Evolutionary conservation across 2,329 filamentous ascomycete species (phyloP).

Genomic region (Aspergillus piperis): DNA sequence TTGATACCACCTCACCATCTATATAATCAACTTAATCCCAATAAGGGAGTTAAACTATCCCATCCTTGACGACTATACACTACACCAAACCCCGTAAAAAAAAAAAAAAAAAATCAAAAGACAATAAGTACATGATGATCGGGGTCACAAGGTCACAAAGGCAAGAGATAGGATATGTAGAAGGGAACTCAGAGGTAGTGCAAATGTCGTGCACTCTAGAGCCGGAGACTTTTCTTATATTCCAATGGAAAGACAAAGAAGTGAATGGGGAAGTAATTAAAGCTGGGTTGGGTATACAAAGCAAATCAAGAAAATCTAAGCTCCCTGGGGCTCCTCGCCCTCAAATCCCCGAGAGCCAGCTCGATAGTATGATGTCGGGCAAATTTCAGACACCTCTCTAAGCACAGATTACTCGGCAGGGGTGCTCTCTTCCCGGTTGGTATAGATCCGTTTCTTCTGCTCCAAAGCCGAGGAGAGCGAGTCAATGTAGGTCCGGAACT

Average conservation of each 20-base stretch:
- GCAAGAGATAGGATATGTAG: background rate
- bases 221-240: background rate
- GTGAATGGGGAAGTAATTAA: background rate
- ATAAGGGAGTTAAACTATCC: too few species aligned
- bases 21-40: too few species aligned
- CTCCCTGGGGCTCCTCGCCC: background rate
- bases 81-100: too few species aligned
- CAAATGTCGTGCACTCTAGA: background rate
- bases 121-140: conserved; percentile 1
- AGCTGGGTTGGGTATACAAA: background rate
- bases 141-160: conserved; percentile 2
- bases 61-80: too few species aligned
- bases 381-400: background rate
- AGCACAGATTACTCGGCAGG: conserved; percentile 8
- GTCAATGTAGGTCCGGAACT: conserved; percentile 94
- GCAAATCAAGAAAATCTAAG: background rate
- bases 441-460: conserved; percentile 70
- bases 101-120: conserved; percentile 5
- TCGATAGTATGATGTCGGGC: background rate
- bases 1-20: too few species aligned
- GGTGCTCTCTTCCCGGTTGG: conserved; percentile 24
- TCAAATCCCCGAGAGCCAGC: background rate
- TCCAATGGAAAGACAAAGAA: background rate
- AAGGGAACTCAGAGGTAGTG: background rate
- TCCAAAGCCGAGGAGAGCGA: conserved; percentile 70